Base-by-base conservation (phyloP, 495 filamentous ascomycete species). In the Xylaria sp. region DNA sequence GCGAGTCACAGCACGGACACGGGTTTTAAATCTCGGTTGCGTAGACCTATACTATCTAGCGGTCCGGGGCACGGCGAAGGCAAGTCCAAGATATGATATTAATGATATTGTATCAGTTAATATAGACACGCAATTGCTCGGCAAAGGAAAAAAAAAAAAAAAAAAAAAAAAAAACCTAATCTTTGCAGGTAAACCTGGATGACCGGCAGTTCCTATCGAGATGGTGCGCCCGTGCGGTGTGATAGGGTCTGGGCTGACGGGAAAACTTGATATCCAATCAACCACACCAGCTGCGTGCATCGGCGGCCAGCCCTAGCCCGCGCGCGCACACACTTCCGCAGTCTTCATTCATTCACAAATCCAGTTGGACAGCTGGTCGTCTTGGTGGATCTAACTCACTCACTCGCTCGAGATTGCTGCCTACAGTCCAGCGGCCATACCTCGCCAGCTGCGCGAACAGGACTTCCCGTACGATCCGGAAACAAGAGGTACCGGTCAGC, bases 401-500 rank as follows among this genome's bases (percentile, higher is more conserved):
- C n/a, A 59, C 31, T 53, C 14, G 19, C 50, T 59, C 33, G 59
- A 62, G 14, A 62, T 40, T 62, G 44, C 43, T 50, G 67, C 53
- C 41, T 69, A 58, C 44, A 41, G 37, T 69, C 46, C 44, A 41
- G 37, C 57, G 35, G 37, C 19, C 57, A 50, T 21, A 53, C 3
- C 58, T 37, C 68, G 35, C 44, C n/a, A n/a, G n/a, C n/a, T 33
- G 58, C 44, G 21, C 19, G 50, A 37, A 57, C n/a, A n/a, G 46
- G 24, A 41, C 14, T 59, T 70, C 46, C 68, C 68, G 68, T 44
- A 70, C 24, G 52, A 70, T 43, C 68, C 68, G 68, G 57, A 61
- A 61, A 46, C 67, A 50, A 40, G 40, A 52, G 19, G 41, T 43
- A n/a, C 40, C 57, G 57, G 68, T 55, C 61, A 33, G 44, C 55